A percentile compares a stretch with the other conserved stretches of the same genome.
Conservation (phyloP, 495 filamentous ascomycete species). For the Endocarpon pusillum region DNA sequence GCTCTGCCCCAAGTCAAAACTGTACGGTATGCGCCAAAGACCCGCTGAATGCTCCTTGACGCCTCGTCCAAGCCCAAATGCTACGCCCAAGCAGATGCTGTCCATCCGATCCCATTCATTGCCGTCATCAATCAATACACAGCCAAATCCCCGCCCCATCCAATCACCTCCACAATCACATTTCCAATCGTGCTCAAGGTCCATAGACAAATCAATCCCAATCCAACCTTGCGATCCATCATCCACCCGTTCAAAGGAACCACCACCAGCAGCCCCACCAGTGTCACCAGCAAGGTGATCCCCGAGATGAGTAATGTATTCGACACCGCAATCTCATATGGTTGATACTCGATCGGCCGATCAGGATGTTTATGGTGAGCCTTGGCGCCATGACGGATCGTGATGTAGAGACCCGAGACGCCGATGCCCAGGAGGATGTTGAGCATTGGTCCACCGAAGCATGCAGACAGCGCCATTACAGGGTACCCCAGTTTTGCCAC, state of each 20-base stretch:
- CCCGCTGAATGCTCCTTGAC: too few relatives aligned
- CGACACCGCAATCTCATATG: slow-evolving; percentile 66
- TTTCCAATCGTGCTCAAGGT: slow-evolving; percentile 66
- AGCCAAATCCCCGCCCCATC: slow-evolving; percentile 24
- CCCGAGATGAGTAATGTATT: slow-evolving; percentile 71
- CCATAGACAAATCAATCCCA: slow-evolving; percentile 72
- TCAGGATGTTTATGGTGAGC: slow-evolving; percentile 33
- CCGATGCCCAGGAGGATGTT: slow-evolving; percentile 95
- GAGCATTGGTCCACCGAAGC: slow-evolving; percentile 93
- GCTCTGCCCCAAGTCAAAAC: too few relatives aligned
- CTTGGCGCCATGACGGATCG: slow-evolving; percentile 24
- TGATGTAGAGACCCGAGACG: slow-evolving; percentile 73
- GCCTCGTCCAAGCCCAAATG: too few relatives aligned
- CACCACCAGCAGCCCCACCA: slow-evolving; percentile 58
- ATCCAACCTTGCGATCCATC: slow-evolving; percentile 75
- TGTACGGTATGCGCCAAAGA: too few relatives aligned
- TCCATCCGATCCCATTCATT: too few relatives aligned
- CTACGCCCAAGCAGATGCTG: too few relatives aligned
- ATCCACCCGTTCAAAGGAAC: slow-evolving; percentile 81
- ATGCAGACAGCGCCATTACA: slow-evolving; percentile 88
- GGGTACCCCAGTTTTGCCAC: slow-evolving; percentile 86
- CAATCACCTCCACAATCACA: slow-evolving; percentile 62
- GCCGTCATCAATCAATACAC: too few relatives aligned
- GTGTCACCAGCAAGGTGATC: slow-evolving; percentile 60
- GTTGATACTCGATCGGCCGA: slow-evolving; percentile 16